These are phyloP conservation scores for Chytriomyces sp. DNA, from an alignment of 192 early-diverging fungal species.

Conservation along the genomic window DNA sequence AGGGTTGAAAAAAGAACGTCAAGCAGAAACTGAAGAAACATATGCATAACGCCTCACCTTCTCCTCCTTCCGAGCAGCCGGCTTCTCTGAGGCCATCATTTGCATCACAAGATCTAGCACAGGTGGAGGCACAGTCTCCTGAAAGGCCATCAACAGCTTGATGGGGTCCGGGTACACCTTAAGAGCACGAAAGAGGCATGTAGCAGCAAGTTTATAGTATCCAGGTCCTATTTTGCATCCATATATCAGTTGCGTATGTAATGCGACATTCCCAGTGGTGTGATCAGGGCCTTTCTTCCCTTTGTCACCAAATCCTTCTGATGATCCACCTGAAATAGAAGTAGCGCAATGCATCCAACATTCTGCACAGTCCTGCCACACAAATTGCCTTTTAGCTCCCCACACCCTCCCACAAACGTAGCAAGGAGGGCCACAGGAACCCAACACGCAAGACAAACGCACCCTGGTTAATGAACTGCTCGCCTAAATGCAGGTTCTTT, in stretches of 20 bases:
- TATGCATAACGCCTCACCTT: no score
- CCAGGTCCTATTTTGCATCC: constrained; percentile 54
- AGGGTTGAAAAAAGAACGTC: background rate
- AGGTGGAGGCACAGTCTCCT: constrained; percentile 84
- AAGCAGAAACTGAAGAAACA: background rate
- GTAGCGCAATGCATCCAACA: no score
- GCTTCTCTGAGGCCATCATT: constrained; percentile 80
- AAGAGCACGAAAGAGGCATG: constrained; percentile 85
- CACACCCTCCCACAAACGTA: no score
- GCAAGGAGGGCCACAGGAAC: no score
- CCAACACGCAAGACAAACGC: background rate
- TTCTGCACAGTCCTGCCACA: no score
- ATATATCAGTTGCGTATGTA: no score
- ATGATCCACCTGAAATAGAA: no score
- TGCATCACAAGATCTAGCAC: constrained; percentile 89
- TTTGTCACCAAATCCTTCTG: no score
- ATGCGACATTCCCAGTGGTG: no score
- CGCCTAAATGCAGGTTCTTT: constrained; percentile 83
- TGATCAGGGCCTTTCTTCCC: no score
- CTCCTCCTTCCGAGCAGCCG: background rate
- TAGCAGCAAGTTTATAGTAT: constrained; percentile 79
- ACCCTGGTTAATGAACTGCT: constrained; percentile 77
- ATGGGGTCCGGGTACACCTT: constrained; percentile 94
- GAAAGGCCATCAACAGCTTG: constrained; percentile 93
- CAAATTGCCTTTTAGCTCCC: no score